A percentile compares a stretch with the other conserved stretches of the same genome.
Conservation (phyloP, 495 filamentous ascomycete genomes). For the Aspergillus sparsus region DNA sequence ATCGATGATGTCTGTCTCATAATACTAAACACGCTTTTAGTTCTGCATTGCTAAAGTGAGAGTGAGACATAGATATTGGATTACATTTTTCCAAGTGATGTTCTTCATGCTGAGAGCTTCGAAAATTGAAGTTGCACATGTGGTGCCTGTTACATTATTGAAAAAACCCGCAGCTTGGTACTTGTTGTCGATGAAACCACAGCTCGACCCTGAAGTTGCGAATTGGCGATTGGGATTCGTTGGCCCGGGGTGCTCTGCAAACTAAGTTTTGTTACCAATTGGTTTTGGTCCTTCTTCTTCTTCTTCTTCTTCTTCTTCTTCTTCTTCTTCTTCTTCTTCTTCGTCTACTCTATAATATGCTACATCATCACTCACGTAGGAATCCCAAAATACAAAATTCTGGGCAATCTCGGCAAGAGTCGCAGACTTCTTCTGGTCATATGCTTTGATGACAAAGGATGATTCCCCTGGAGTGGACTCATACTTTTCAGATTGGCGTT, state of each 20-base stretch:
- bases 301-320: too few species aligned
- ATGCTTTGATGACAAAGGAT: conserved; percentile 45
- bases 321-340: too few species aligned
- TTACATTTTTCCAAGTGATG: conserved; percentile 41
- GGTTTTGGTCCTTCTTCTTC: background rate
- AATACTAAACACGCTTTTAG: conserved; percentile 31
- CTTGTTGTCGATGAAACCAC: conserved; percentile 37
- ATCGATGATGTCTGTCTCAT: conserved; percentile 45
- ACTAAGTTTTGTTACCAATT: conserved; percentile 24
- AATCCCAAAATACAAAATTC: conserved; percentile 47
- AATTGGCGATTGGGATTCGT: conserved; percentile 46
- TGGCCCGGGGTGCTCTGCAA: conserved; percentile 43
- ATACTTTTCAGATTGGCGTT: conserved; percentile 47
- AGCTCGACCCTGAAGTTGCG: conserved; percentile 39
- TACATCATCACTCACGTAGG: conserved; percentile 31
- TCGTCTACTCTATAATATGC: too few species aligned
- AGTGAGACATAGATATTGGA: background rate
- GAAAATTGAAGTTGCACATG: conserved; percentile 40
- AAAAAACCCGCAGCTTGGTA: conserved; percentile 37
- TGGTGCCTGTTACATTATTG: conserved; percentile 40
- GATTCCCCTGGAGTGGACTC: conserved; percentile 39
- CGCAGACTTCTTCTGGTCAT: conserved; percentile 39
- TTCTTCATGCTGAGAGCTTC: conserved; percentile 37
- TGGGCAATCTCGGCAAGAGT: conserved; percentile 38
- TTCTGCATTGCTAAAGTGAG: background rate